phyloP scores from a whole-genome alignment of 176 grass and related monocot genomes.

The Secale cereale region DNA sequence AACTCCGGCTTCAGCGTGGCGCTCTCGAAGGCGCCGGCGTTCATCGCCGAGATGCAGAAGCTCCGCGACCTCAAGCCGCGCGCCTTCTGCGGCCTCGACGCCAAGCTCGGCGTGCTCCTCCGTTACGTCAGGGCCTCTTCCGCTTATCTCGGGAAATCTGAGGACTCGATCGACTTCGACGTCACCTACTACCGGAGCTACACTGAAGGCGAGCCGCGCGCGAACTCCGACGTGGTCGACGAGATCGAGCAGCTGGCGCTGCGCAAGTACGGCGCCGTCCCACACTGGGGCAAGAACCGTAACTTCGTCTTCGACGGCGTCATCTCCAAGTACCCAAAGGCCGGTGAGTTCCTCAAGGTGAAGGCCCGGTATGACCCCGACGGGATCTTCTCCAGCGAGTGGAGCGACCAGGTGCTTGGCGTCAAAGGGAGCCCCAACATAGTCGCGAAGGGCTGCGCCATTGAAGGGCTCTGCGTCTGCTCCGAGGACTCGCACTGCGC shows the following conservation, averaged over 20 bases:
- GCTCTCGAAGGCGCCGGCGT: slow-evolving; percentile 12
- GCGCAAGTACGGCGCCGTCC: slow-evolving; percentile 44
- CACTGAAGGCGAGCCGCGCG: neutral
- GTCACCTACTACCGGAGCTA: slow-evolving; percentile 47
- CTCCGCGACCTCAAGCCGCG: slow-evolving; percentile 41
- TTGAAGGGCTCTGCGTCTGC: slow-evolving; percentile 61
- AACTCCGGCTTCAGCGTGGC: slow-evolving; percentile 37
- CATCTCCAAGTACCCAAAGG: slow-evolving; percentile 18
- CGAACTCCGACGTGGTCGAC: slow-evolving; percentile 31
- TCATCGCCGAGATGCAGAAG: slow-evolving; percentile 33
- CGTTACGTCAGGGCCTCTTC: slow-evolving; percentile 47
- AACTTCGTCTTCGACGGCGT: slow-evolving; percentile 54
- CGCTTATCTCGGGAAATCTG: slow-evolving; percentile 49
- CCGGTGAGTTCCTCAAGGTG: slow-evolving; percentile 30
- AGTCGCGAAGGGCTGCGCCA: slow-evolving; percentile 26
- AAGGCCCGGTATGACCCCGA: slow-evolving; percentile 43
- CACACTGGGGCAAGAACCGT: slow-evolving; percentile 80
- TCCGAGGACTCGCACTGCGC: slow-evolving; percentile 41
- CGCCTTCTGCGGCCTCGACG: slow-evolving; percentile 44
- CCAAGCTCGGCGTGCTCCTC: slow-evolving; percentile 37
- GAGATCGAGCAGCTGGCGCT: slow-evolving; percentile 56
- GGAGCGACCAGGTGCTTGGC: slow-evolving; percentile 68
- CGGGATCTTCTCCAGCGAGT: slow-evolving; percentile 68
- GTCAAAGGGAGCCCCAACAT: slow-evolving; percentile 26
- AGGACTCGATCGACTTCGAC: slow-evolving; percentile 48